These are phyloP conservation scores for Asparagopsis taxiformis DNA, from an alignment of 31 red algal species.

Conservation along the genomic window DNA sequence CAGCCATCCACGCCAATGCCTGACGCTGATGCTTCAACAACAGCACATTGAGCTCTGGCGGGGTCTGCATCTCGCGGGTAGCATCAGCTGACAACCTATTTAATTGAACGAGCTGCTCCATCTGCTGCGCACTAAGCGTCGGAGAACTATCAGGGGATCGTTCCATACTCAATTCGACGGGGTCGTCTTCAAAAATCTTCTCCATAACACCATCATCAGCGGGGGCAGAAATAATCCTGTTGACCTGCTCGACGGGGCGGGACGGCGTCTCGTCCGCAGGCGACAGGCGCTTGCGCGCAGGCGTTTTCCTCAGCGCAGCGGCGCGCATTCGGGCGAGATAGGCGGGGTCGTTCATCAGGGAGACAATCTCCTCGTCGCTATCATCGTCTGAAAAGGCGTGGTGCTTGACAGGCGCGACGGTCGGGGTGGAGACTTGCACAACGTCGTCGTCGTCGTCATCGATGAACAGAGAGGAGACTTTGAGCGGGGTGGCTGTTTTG, in stretches of 20 bases:
- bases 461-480: not conserved
- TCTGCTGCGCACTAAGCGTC: not conserved
- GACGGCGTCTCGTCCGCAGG: not conserved
- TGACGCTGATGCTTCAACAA: conserved; percentile 59
- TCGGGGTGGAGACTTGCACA: not conserved
- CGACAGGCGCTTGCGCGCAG: not conserved
- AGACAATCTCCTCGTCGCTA: not conserved
- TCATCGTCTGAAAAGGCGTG: not conserved
- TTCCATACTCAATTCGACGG: not conserved
- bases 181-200: not conserved
- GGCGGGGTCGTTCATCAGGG: not conserved
- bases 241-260: not conserved
- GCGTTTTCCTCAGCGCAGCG: not conserved
- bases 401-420: not conserved
- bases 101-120: not conserved
- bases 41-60: conserved; percentile 16
- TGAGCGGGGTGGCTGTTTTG: not conserved
- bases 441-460: not conserved
- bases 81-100: conserved; percentile 11
- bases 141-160: not conserved
- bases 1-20: conserved; percentile 64
- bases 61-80: conserved; percentile 23
- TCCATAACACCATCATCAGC: not conserved
- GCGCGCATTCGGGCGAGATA: not conserved
- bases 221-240: not conserved